Base-by-base conservation (phyloP, 2,329 filamentous ascomycete species). In the Stagonosporopsis chrysanthemi region DNA sequence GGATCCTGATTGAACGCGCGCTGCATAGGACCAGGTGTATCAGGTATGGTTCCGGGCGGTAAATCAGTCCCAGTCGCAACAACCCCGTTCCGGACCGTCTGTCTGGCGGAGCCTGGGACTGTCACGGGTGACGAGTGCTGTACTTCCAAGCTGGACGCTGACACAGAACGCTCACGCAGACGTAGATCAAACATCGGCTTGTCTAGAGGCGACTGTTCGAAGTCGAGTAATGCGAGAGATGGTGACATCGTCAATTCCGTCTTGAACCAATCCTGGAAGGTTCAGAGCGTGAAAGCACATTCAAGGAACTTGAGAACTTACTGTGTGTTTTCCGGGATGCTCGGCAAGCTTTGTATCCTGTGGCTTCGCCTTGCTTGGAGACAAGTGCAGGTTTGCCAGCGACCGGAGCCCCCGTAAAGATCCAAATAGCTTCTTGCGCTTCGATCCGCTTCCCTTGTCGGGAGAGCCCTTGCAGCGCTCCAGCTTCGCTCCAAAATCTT, bases 101-200 rank as follows among this genome's bases (percentile, higher is more conserved):
- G 49, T 26, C 62, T 58, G 11, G 46, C 41, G 17, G 61, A 48
- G 14, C 41, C 39, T n/a, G 69, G 71, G 31, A 74, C 64, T 31
- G 64, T 49, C n/a, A 74, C 58, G 6, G 72, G 71, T 8, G 70
- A 73, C 22, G 72, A 73, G 43, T 61, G 69, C 23, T 64, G 61
- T 2, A 72, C 62, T 6, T 60, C 33, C n/a, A 58, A 8, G 35
- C 59, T 68, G n/a, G 66, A 68, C 22, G 56, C 51, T 11, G 50
- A 58, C 4, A 26, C 15, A 6, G 45, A 49, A 6, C 40, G 45
- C 9, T 43, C 39, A 8, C 35, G 39, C 26, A 46, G 31, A 3
- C n/a, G 35, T 31, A 52, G 41, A 26, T 70, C 67, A 43, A 75
- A 70, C 50, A 73, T 66, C 2, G 65, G 68, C 33, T 60, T 56